These are phyloP conservation scores for Lepidium didymum DNA, from an alignment of 345 rosid genomes.

Conservation along the genomic window DNA sequence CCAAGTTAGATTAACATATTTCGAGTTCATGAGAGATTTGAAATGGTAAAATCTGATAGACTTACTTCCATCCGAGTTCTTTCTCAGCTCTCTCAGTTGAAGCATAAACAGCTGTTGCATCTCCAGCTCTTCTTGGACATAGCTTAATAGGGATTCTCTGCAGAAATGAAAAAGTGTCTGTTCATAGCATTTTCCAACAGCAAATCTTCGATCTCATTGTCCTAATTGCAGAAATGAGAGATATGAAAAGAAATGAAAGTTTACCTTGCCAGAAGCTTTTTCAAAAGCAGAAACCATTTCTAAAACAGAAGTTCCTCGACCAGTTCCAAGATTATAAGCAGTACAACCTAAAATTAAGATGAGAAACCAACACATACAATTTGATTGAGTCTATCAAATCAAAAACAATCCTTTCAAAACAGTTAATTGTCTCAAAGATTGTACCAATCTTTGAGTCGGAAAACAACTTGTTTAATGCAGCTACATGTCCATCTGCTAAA, in stretches of 20 bases:
- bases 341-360: slow-evolving; percentile 51
- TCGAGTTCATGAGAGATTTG: not conserved
- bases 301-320: slow-evolving; percentile 76
- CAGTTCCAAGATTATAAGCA: slow-evolving; percentile 89
- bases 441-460: slow-evolving; percentile 55
- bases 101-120: slow-evolving; percentile 87
- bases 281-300: slow-evolving; percentile 95
- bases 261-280: slow-evolving; percentile 85
- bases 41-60: not conserved
- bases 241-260: not conserved
- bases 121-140: slow-evolving; percentile 86
- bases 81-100: slow-evolving; percentile 64
- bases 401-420: not conserved
- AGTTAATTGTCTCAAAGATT: not conserved
- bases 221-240: not conserved
- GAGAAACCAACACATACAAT: not conserved
- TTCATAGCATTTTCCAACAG: not conserved
- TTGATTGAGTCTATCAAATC: not conserved
- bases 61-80: slow-evolving; percentile 95
- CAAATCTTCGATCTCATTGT: not conserved
- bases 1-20: not conserved
- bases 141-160: slow-evolving; percentile 83
- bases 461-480: slow-evolving; percentile 70
- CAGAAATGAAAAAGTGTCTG: not conserved
- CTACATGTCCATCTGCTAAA: slow-evolving; percentile 90